Percentiles rank a stretch among this genome's conserved stretches.
Conservation (phyloP, 176 grass and related monocot genomes). For the Tuctoria greenei region DNA sequence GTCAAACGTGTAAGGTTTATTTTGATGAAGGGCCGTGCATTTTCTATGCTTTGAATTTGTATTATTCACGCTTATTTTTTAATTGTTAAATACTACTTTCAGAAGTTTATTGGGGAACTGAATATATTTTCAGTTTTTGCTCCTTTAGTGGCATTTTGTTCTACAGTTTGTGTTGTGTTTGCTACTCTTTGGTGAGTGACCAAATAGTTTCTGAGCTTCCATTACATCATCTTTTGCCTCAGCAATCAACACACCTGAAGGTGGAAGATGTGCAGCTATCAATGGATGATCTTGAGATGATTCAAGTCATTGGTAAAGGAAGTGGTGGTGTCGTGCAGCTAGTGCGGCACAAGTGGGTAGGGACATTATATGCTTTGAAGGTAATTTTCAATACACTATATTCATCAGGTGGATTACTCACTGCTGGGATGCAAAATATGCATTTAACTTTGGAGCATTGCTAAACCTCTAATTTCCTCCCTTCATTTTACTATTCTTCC, state of each 20-base stretch:
- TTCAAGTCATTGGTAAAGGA: conserved; percentile 97
- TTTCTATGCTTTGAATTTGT: background rate
- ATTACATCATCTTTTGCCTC: background rate
- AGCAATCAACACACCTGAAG: conserved; percentile 58
- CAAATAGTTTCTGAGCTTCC: conserved; percentile 18
- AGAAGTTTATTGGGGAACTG: background rate
- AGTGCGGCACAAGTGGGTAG: conserved; percentile 88
- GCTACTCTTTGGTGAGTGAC: conserved; percentile 5
- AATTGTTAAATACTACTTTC: background rate
- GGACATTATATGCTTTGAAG: conserved; percentile 88
- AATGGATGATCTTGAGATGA: conserved; percentile 84
- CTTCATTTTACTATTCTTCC: background rate
- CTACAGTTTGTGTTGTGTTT: conserved; percentile 12
- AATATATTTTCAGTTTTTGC: background rate
- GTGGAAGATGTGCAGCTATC: conserved; percentile 75
- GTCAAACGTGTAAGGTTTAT: conserved; percentile 5
- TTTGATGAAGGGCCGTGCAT: background rate
- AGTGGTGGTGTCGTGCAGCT: conserved; percentile 90
- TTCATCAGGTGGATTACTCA: conserved; percentile 10
- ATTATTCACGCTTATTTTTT: background rate
- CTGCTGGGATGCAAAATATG: background rate
- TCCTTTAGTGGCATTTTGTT: conserved; percentile 1
- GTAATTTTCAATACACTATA: conserved; percentile 38
- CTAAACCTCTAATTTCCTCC: background rate
- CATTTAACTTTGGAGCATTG: background rate